Evolutionary conservation across 345 rosid genomes (phyloP).

Genomic region (Citrus medica): DNA sequence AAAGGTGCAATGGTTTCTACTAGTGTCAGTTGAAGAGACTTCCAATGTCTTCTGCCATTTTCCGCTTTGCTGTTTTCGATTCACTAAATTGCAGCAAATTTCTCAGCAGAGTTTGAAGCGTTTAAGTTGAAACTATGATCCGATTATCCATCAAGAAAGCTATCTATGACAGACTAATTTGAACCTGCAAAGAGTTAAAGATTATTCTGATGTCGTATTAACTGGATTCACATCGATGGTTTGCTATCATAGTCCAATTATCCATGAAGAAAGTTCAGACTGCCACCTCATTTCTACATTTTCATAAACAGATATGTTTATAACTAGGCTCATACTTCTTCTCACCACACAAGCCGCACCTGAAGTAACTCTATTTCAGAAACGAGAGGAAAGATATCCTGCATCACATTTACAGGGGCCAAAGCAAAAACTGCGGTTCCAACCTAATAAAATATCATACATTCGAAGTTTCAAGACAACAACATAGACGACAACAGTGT

Average conservation of each 20-base stretch:
- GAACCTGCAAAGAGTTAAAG: no score
- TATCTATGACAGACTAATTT: no score
- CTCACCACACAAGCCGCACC: not conserved
- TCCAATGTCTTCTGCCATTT: not conserved
- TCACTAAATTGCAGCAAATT: no score
- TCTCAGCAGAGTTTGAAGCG: no score
- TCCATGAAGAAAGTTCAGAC: not conserved
- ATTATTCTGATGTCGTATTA: not conserved
- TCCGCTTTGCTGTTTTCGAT: no score
- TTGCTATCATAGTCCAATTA: not conserved
- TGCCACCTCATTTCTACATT: not conserved
- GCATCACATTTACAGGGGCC: not conserved
- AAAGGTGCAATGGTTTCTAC: not conserved
- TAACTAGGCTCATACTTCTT: not conserved
- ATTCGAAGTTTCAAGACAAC: slow-evolving; percentile 26
- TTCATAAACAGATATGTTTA: not conserved
- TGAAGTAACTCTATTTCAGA: not conserved
- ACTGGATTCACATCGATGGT: not conserved
- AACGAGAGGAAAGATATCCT: not conserved
- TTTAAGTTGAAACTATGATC: no score
- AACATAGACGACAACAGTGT: slow-evolving; percentile 29
- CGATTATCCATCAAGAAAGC: no score
- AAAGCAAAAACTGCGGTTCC: not conserved
- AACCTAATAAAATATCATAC: slow-evolving; percentile 14
- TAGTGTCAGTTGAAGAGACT: not conserved